Evolutionary conservation across 345 rosid species (phyloP), one percentile per base, ranked within the genome.

Genomic region (Microcos paniculata): DNA sequence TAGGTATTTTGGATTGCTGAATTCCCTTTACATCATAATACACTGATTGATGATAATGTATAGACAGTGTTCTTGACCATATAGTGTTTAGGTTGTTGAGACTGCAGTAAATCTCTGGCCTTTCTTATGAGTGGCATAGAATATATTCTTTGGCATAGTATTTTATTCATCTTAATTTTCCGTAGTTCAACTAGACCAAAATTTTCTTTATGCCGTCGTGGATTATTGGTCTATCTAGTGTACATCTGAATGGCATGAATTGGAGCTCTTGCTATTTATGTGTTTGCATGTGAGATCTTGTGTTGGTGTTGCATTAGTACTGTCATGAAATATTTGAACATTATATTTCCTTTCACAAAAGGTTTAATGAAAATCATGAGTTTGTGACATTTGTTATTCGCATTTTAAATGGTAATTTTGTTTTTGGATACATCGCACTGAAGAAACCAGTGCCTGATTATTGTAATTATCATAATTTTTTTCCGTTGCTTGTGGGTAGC

Each of bases 1-100:
- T 38, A n/a, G 92, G 97, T 82, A 6, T 28, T 1, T 6, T n/a
- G 30, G n/a, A 13, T 63, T 19, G 26, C 18, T 38, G 45, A 63
- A 38, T 63, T 38, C 10, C 49, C 26, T 40, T n/a, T 64, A 38
- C 21, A 28, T 62, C 33, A 30, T 40, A n/a, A 40, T n/a, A 40
- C 48, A n/a, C 43, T 35, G 35, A 21, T n/a, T n/a, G 40, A 63
- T n/a, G 69, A 38, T 42, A 1, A 1, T 49, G 38, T n/a, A 15
- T 35, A 21, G 68, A 21, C 35, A 62, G 67, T 38, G 16, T 63
- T 63, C 1, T 10, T n/a, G 8, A 16, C 33, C 33, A 4, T 24
- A 8, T 35, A 11, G 23, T 40, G 30, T 64, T 38, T 21, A 63
- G 38, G 3, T 5, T 59, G n/a, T 40, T 21, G 24, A 48, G 40